Conservation (phyloP, 176 grass and related monocot genomes). For the Oryza meridionalis region DNA sequence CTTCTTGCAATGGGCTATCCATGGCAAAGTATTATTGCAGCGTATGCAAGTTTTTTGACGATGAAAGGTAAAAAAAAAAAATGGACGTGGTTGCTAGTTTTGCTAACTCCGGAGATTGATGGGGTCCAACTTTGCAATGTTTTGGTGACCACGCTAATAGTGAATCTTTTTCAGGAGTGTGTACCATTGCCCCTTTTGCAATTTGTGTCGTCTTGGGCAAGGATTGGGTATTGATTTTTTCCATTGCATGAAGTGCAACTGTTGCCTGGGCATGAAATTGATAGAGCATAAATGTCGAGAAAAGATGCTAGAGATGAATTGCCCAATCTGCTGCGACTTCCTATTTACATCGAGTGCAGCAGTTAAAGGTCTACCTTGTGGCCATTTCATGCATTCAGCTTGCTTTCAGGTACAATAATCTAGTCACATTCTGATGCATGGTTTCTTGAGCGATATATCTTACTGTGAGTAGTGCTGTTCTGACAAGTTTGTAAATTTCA, state of each 20-base stretch:
- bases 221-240: conserved; percentile 88
- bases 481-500: conserved; percentile 37
- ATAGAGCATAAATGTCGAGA: conserved; percentile 81
- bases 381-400: conserved; percentile 94
- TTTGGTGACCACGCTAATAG: conserved; percentile 28
- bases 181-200: conserved; percentile 96
- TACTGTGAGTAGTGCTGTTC: neutral
- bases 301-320: conserved; percentile 84
- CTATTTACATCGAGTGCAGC: conserved; percentile 84
- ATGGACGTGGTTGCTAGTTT: neutral
- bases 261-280: conserved; percentile 81
- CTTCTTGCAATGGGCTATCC: conserved; percentile 65
- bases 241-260: conserved; percentile 98
- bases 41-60: conserved; percentile 95
- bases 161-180: conserved; percentile 56
- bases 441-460: conserved; percentile 1
- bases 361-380: conserved; percentile 79
- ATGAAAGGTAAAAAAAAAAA: conserved; percentile 63
- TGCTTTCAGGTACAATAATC: conserved; percentile 77
- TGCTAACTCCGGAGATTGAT: conserved; percentile 7
- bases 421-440: neutral
- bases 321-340: conserved; percentile 84
- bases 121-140: neutral
- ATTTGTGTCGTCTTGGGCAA: conserved; percentile 82
- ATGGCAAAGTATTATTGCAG: conserved; percentile 90